Conservation (phyloP, 192 early-diverging fungal genomes). For the Podila verticillata region DNA sequence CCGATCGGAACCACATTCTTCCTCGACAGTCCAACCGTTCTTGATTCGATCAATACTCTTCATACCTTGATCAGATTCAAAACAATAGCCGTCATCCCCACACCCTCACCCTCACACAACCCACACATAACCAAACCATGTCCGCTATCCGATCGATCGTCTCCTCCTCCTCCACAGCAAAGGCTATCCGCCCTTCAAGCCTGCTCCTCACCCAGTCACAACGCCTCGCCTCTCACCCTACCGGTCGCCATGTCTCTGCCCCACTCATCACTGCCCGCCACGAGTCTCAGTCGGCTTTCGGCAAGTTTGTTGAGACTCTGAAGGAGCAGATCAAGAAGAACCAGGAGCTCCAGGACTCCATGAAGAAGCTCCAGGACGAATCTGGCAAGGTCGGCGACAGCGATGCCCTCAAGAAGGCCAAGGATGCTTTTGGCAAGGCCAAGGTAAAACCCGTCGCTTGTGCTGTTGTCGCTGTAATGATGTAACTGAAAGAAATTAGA, state of each 20-base stretch:
- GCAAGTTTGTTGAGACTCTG: constrained; percentile 85
- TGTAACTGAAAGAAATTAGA: background rate
- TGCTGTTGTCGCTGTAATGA: background rate
- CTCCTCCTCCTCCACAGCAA: constrained; percentile 25
- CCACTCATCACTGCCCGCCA: constrained; percentile 38
- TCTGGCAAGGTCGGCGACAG: constrained; percentile 84
- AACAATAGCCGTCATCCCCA: background rate
- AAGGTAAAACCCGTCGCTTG: constrained; percentile 56
- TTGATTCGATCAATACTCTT: too few species aligned
- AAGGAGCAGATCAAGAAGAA: constrained; percentile 95
- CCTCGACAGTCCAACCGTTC: too few species aligned
- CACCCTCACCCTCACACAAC: background rate
- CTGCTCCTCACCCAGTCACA: constrained; percentile 32
- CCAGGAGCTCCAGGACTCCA: constrained; percentile 90
- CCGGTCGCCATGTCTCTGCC: constrained; percentile 27
- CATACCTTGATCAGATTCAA: background rate
- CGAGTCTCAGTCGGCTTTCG: constrained; percentile 48
- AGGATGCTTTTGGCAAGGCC: constrained; percentile 70
- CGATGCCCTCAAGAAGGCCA: constrained; percentile 89
- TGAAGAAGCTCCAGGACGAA: constrained; percentile 90
- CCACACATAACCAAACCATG: constrained; percentile 11
- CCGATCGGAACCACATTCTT: too few species aligned
- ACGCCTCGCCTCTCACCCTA: constrained; percentile 33
- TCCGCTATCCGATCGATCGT: constrained; percentile 48
- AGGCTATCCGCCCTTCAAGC: constrained; percentile 24